Percentiles rank a stretch among this genome's conserved stretches.
phyloP scores from a whole-genome alignment of 108 stramenopile species.

The Hondaea fermentalgiana region DNA sequence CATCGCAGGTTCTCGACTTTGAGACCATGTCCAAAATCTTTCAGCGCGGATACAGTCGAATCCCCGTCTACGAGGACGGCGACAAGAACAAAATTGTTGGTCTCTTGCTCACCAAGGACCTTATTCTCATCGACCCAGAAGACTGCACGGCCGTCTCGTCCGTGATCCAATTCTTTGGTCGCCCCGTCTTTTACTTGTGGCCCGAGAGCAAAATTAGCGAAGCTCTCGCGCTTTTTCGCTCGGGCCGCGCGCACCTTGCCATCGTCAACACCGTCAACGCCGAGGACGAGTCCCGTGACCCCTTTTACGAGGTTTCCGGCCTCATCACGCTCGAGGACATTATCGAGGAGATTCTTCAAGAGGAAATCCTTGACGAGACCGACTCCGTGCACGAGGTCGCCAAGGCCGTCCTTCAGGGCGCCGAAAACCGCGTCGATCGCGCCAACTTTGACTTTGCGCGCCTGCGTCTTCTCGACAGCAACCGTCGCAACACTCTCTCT shows the following conservation, averaged over 20 bases:
- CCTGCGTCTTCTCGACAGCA: not conserved
- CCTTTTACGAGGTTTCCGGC: conserved; percentile 81
- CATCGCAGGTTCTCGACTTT: conserved; percentile 75
- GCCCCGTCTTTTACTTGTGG: conserved; percentile 69
- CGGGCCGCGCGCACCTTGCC: conserved; percentile 80
- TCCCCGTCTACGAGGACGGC: conserved; percentile 71
- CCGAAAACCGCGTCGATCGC: not conserved
- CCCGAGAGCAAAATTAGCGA: conserved; percentile 75
- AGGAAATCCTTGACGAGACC: conserved; percentile 90
- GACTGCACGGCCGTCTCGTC: conserved; percentile 75
- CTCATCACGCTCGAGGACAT: conserved; percentile 96
- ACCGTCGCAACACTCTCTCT: not conserved
- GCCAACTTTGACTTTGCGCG: conserved; percentile 11
- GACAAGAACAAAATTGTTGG: conserved; percentile 74
- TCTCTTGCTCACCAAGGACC: conserved; percentile 90
- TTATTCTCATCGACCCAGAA: conserved; percentile 94
- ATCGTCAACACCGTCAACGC: conserved; percentile 83
- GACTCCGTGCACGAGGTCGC: not conserved
- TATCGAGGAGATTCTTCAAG: conserved; percentile 82
- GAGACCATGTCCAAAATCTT: conserved; percentile 85
- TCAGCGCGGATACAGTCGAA: conserved; percentile 81
- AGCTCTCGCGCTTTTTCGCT: conserved; percentile 72
- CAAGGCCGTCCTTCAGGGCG: not conserved
- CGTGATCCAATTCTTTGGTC: conserved; percentile 83
- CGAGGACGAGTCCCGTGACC: conserved; percentile 61